Evolutionary conservation across 495 filamentous ascomycete genomes (phyloP), one percentile per base, ranked within the genome.

Genomic region (Aspergillus sclerotioniger): DNA sequence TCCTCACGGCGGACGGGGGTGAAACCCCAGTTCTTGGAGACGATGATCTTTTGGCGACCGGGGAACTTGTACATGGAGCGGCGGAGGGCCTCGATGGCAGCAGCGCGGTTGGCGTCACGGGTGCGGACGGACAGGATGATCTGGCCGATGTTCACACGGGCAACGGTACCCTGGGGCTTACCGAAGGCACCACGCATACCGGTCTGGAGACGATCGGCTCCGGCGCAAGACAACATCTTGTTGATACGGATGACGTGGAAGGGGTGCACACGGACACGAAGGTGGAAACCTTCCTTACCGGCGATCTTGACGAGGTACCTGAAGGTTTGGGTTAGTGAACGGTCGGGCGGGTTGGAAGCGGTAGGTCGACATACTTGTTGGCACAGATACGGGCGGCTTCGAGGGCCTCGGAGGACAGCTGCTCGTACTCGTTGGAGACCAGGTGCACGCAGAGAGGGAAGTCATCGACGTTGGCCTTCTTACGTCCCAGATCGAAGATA

Each of bases 211-310:
- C 94, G 87, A 97, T 98, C 94, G 86, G 94, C 94, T 80, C 94
- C 94, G 69, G 94, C 94, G 77, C 94, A 98, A 63, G 93, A 97
- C 88, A 98, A 90, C 94, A 98, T 98, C 86, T 98, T 98, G 90
- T 98, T 98, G 91, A 98, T 98, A 79, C 94, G 94, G 83, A 97
- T 85, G 79, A 98, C 93, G 82, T 98, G 94, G 91, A 90, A 96
- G 61, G 94, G 94, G 85, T 98, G 94, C 69, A 91, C 93, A 75
- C 94, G 93, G 76, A 98, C 88, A 68, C 94, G 92, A 69, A 98
- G 81, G 80, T 98, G 94, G 91, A 98, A 98, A 79, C 87, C 85
- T 88, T 98, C 94, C 87, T 98, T 98, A 80, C 94, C 94, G 74
- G 89, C 87, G 68, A 83, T 79, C 86, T 98, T 98, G 81, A 96